These are phyloP conservation scores for Eucalyptus dawsonii DNA, from an alignment of 345 rosid genomes.

Conservation along the genomic window DNA sequence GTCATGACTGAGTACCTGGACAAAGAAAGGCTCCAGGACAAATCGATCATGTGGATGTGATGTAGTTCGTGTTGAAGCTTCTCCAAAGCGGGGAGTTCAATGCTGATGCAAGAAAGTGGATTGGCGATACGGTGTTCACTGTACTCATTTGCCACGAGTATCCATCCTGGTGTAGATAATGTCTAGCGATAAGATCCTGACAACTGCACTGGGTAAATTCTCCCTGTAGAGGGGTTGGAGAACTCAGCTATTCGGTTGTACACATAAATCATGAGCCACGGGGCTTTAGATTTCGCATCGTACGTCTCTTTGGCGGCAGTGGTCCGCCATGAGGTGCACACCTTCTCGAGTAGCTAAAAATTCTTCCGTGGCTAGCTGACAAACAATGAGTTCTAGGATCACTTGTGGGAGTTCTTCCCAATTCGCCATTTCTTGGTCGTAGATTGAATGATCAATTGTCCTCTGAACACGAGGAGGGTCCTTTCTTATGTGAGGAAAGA, in stretches of 20 bases:
- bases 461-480: neutral
- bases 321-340: neutral
- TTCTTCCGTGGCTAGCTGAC: neutral
- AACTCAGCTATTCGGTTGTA: neutral
- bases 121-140: neutral
- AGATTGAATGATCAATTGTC: neutral
- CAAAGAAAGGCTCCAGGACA: too few species aligned
- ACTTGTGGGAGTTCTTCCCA: neutral
- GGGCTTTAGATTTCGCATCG: neutral
- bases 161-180: neutral
- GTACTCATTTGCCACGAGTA: neutral
- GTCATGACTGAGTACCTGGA: rapidly evolving
- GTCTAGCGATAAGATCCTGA: rapidly evolving
- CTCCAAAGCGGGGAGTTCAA: neutral
- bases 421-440: neutral
- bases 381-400: neutral
- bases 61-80: neutral
- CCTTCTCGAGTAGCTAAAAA: neutral
- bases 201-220: neutral
- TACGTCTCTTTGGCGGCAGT: neutral
- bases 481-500: neutral
- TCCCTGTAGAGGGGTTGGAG: neutral
- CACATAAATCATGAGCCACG: neutral
- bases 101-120: neutral
- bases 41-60: too few species aligned